Evolutionary conservation across 2,329 filamentous ascomycete genomes (phyloP), one percentile per base, ranked within the genome.

Genomic region (Microthyrium microscopicum): DNA sequence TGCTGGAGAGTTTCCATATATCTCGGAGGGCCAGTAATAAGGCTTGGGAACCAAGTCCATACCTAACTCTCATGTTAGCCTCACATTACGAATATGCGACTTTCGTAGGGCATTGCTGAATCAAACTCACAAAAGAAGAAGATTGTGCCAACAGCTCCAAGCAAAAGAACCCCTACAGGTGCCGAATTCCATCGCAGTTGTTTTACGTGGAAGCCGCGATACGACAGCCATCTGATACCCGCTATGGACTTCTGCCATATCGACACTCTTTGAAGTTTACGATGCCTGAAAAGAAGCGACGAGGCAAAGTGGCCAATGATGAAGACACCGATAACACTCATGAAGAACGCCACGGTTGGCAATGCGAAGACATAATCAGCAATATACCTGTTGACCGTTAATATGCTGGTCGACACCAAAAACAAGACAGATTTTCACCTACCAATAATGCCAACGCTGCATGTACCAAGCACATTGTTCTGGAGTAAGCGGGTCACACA

Each of bases 11-110:
- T 26, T 92, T 26, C 87, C 87, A 46, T 71, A 87, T 28, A 66
- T 66, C 44, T 93, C 92, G 53, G 79, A 87, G 47, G 78, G 61
- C 71, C 83, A 93, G 60, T 87, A 94, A 3, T 92, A 66, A 1
- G 87, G 87, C 44, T 85, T 81, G 29, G 81, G 82, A 9, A 94
- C 56, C 52, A 92, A 13, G 81, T 71, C 68, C 78, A 94, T 18
- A 61, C 67, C 27, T 55, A 62, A 7, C 4, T 11, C 2, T n/a
- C 18, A 7, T 5, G 11, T 33, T 18, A 33, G 31, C 72, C 81
- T 4, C 76, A 75, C 17, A 61, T 58, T 44, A 92, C 72, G 5
- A 94, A 54, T 34, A 60, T 66, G 37, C 67, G 70, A 43, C 80
- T 76, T 7, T 72, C 67, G 52, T 83, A 94, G 17, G 98, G 68